These are phyloP conservation scores for Claviceps sp. DNA, from an alignment of 2,329 filamentous ascomycete genomes.

Conservation along the genomic window DNA sequence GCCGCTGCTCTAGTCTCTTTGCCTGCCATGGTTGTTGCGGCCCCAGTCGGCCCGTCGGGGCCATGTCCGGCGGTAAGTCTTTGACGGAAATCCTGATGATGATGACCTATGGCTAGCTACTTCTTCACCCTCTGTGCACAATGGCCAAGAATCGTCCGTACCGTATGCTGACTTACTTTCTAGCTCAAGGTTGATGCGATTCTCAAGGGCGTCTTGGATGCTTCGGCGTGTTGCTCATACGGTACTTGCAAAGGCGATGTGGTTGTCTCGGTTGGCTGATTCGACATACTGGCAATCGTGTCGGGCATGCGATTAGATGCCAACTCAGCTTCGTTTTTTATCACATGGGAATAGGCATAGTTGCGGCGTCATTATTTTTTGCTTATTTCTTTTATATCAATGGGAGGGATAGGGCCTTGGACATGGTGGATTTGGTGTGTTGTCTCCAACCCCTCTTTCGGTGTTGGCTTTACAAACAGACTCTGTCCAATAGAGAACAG, in stretches of 20 bases:
- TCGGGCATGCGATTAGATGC: not conserved
- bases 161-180: not conserved
- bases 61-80: conserved; percentile 22
- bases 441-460: not conserved
- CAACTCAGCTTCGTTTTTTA: not conserved
- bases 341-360: not conserved
- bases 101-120: too few relatives aligned
- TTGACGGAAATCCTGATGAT: not conserved
- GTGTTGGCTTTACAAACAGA: not conserved
- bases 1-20: conserved; percentile 6
- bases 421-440: not conserved
- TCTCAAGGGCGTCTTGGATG: conserved; percentile 31
- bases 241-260: conserved; percentile 31
- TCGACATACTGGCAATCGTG: not conserved
- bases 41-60: conserved; percentile 19
- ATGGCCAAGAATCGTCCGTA: not conserved
- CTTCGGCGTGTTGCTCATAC: conserved; percentile 41
- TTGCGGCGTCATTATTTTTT: not conserved
- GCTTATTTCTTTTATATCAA: not conserved
- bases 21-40: conserved; percentile 9
- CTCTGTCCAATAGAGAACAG: not conserved
- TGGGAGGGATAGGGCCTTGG: too few relatives aligned
- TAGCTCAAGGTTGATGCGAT: conserved; percentile 28
- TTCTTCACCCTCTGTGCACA: too few relatives aligned
- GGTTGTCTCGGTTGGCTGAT: conserved; percentile 27